Percentiles rank a stretch among this genome's conserved stretches.
Conservation (phyloP, 106 monocot species). For the Vanilla planifolia region DNA sequence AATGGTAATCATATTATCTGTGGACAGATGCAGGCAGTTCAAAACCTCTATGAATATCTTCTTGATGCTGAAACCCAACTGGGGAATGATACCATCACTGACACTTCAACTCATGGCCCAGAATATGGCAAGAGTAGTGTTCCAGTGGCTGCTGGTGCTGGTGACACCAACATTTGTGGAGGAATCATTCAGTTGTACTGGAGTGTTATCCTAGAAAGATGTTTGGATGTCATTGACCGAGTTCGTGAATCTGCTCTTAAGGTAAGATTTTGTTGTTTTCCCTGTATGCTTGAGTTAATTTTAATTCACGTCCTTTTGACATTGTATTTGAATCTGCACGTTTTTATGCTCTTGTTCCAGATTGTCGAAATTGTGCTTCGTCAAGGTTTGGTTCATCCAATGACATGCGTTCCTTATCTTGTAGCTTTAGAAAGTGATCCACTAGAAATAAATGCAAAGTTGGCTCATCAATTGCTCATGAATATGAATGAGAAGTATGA, state of each 20-base stretch:
- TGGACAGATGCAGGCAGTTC: conserved; percentile 78
- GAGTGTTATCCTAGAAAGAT: conserved; percentile 73
- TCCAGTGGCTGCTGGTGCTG: conserved; percentile 96
- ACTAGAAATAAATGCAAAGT: conserved; percentile 67
- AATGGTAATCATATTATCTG: conserved; percentile 8
- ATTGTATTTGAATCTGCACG: conserved; percentile 4
- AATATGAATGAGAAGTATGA: conserved; percentile 99
- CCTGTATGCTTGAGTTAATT: background rate
- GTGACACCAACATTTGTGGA: conserved; percentile 97
- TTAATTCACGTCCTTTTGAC: background rate
- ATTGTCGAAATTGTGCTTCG: conserved; percentile 97
- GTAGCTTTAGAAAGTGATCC: conserved; percentile 96
- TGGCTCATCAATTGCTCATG: conserved; percentile 93
- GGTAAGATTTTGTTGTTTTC: conserved; percentile 20
- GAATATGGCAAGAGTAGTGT: conserved; percentile 41
- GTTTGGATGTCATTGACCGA: conserved; percentile 66
- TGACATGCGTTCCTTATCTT: conserved; percentile 91
- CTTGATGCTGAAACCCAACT: conserved; percentile 87
- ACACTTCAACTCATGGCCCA: conserved; percentile 18
- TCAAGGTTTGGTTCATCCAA: conserved; percentile 97
- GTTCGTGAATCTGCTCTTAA: conserved; percentile 84
- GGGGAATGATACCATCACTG: conserved; percentile 26
- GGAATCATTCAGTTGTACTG: conserved; percentile 97
- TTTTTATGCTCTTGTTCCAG: conserved; percentile 30
- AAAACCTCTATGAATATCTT: conserved; percentile 92